A percentile compares a stretch with the other conserved stretches of the same genome.
phyloP scores from a whole-genome alignment of 495 filamentous ascomycete genomes.

The Bacidia rubella region DNA sequence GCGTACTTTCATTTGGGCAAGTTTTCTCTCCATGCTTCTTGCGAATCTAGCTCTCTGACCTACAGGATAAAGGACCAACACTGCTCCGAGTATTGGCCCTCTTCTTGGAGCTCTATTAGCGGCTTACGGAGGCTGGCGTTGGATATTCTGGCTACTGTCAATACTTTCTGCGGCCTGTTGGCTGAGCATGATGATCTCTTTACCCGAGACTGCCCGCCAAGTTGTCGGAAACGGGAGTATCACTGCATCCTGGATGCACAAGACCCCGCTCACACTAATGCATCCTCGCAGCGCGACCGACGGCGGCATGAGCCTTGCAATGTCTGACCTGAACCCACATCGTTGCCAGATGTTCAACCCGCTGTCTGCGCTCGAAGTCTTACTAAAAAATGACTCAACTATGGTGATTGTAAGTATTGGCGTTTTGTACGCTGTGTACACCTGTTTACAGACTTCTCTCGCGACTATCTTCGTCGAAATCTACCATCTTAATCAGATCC shows the following conservation, averaged over 20 bases:
- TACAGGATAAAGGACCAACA: conserved; percentile 6
- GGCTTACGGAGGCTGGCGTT: conserved; percentile 27
- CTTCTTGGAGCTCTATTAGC: conserved; percentile 30
- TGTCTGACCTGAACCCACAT: neutral
- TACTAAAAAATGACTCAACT: too few species aligned
- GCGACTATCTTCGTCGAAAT: conserved; percentile 18
- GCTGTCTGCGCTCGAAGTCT: too few species aligned
- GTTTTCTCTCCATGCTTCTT: neutral
- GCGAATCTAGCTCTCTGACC: too few species aligned
- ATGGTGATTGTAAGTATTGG: too few species aligned
- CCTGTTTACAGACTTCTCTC: conserved; percentile 17
- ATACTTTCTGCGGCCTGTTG: conserved; percentile 24
- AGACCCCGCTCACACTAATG: neutral
- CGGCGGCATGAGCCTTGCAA: neutral
- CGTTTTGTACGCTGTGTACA: conserved; percentile 16
- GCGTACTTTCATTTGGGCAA: conserved; percentile 12
- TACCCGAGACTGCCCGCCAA: conserved; percentile 57
- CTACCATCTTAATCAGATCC: conserved; percentile 17
- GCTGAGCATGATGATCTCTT: conserved; percentile 32
- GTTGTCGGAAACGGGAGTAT: conserved; percentile 54
- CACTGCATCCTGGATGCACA: neutral
- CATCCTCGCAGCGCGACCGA: neutral
- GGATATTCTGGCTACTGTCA: conserved; percentile 34
- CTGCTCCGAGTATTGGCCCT: conserved; percentile 24
- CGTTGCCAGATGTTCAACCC: too few species aligned